A percentile compares a stretch with the other conserved stretches of the same genome.
Conservation (phyloP, 2,329 filamentous ascomycete genomes). For the Cryphonectria carpinicola region DNA sequence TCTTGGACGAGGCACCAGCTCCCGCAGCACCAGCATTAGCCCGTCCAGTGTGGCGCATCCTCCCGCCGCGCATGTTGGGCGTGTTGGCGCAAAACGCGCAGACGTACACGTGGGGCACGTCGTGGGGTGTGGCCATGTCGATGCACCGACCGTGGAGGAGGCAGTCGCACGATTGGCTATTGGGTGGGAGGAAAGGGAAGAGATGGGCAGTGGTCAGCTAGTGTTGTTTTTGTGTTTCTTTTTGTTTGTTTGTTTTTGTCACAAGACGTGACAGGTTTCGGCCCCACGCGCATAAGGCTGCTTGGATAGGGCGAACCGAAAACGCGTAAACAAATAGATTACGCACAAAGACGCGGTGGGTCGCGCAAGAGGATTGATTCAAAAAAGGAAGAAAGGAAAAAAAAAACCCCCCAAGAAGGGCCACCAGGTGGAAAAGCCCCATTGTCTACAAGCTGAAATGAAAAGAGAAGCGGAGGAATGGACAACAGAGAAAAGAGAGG, state of each 20-base stretch:
- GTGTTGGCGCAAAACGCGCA: slow-evolving; percentile 67
- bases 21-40: slow-evolving; percentile 17
- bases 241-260: slow-evolving; percentile 8
- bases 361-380: not conserved
- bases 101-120: slow-evolving; percentile 63
- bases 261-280: not conserved
- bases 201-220: slow-evolving; percentile 17
- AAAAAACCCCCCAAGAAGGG: too few species aligned
- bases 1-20: slow-evolving; percentile 12
- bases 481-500: too few species aligned
- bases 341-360: not conserved
- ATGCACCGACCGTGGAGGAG: slow-evolving; percentile 68
- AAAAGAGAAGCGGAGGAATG: not conserved
- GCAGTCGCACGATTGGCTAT: slow-evolving; percentile 67
- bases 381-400: not conserved
- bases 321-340: not conserved
- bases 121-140: slow-evolving; percentile 55
- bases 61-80: slow-evolving; percentile 55
- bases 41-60: slow-evolving; percentile 50
- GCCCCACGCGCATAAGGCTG: slow-evolving; percentile 2
- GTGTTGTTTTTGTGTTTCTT: slow-evolving; percentile 19
- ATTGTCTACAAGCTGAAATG: not conserved
- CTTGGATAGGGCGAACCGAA: not conserved
- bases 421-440: not conserved
- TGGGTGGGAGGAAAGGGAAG: not conserved